Conservation (phyloP, 2,329 filamentous ascomycete genomes). For the Thelonectria rubi region DNA sequence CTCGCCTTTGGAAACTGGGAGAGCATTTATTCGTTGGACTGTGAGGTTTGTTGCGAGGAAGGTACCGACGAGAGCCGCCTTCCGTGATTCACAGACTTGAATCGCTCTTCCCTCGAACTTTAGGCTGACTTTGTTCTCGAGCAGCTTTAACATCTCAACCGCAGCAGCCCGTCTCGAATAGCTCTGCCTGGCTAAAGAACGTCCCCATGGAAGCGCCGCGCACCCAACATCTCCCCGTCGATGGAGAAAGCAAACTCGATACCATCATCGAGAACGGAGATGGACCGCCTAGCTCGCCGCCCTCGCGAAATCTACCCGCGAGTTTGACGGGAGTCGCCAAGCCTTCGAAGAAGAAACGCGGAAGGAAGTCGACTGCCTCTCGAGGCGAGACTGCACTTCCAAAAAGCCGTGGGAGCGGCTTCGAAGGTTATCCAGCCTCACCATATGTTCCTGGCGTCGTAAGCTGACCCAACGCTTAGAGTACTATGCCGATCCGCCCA, state of each 20-base stretch:
- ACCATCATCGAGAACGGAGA: not conserved
- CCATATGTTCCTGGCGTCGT: not conserved
- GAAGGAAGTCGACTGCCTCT: conserved; percentile 26
- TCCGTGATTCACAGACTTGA: not conserved
- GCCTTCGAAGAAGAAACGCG: conserved; percentile 31
- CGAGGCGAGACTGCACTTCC: conserved; percentile 54
- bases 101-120: not conserved
- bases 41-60: not conserved
- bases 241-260: not conserved
- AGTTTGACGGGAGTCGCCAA: conserved; percentile 30
- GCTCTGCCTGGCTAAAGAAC: not conserved
- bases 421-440: conserved; percentile 62
- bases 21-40: not conserved
- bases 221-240: not conserved
- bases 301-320: not conserved
- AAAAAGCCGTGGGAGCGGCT: conserved; percentile 67
- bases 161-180: not conserved
- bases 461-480: conserved; percentile 53
- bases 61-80: no score
- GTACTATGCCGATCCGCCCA: conserved; percentile 80
- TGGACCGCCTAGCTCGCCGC: not conserved
- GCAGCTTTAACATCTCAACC: not conserved
- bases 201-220: not conserved
- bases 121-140: not conserved
- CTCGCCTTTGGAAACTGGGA: not conserved